These are phyloP conservation scores for Tephrocybe sp. DNA, from an alignment of 768 basidiomycete species.

Conservation along the genomic window DNA sequence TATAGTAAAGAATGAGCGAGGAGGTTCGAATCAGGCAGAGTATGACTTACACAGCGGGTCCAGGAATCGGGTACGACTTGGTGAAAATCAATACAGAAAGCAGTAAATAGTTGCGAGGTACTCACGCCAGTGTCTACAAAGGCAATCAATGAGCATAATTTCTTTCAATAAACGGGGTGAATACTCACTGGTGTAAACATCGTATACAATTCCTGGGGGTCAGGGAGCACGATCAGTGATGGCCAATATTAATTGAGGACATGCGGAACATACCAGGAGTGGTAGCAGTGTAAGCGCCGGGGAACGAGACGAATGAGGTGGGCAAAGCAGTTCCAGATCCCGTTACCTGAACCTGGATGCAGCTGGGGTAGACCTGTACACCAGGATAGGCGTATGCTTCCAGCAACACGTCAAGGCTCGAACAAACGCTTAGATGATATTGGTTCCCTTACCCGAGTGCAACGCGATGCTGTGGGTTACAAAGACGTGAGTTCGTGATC, in stretches of 20 bases:
- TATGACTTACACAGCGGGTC: too few relatives aligned
- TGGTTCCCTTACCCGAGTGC: constrained; percentile 35
- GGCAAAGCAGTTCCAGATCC: constrained; percentile 43
- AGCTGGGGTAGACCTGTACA: constrained; percentile 43
- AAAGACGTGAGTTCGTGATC: neutral
- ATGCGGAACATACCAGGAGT: constrained; percentile 29
- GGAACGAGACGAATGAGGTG: constrained; percentile 47
- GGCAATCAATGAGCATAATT: constrained; percentile 9
- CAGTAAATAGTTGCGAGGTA: neutral
- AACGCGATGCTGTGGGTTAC: constrained; percentile 32
- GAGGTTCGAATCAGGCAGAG: too few relatives aligned
- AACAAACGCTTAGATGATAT: neutral
- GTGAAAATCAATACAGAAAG: neutral
- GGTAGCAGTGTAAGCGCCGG: constrained; percentile 38
- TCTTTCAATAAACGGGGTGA: constrained; percentile 8
- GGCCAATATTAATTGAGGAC: neutral
- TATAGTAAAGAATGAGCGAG: too few relatives aligned
- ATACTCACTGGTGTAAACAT: constrained; percentile 32
- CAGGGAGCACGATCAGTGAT: neutral
- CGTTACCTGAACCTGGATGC: constrained; percentile 45
- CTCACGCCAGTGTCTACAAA: constrained; percentile 26
- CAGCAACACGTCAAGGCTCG: too few relatives aligned
- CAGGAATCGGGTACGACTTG: constrained; percentile 39
- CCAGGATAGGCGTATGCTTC: constrained; percentile 42
- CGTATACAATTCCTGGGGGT: constrained; percentile 28